Evolutionary conservation across 2,329 filamentous ascomycete genomes (phyloP).

Genomic region (Aspergillus hortae): DNA sequence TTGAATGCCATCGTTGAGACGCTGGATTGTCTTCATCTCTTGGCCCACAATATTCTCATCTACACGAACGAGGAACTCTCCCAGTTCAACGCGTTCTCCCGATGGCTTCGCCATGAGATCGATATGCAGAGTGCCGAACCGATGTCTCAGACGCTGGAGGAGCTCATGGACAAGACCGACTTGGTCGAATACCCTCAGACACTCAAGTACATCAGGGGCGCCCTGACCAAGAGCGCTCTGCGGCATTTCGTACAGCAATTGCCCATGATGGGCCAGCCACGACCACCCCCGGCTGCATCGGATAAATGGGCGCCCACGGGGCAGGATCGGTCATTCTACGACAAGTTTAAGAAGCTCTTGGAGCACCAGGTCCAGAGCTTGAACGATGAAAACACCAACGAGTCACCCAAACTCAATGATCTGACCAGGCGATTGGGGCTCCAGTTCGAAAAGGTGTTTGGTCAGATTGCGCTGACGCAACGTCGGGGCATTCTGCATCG

Average conservation of each 20-base stretch:
- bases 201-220: constrained; percentile 71
- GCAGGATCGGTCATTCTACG: constrained; percentile 41
- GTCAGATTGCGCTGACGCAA: constrained; percentile 66
- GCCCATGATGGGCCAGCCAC: constrained; percentile 30
- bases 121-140: constrained; percentile 68
- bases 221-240: constrained; percentile 64
- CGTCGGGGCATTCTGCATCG: constrained; percentile 66
- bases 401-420: constrained; percentile 61
- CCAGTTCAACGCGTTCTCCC: constrained; percentile 73
- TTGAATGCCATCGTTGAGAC: constrained; percentile 63
- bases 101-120: constrained; percentile 80
- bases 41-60: constrained; percentile 69
- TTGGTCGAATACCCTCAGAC: constrained; percentile 70
- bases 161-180: constrained; percentile 73
- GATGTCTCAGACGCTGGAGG: constrained; percentile 57
- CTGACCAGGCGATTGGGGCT: constrained; percentile 57
- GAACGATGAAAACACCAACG: constrained; percentile 47
- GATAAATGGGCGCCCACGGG: constrained; percentile 40
- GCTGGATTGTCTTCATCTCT: constrained; percentile 69
- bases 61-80: constrained; percentile 72
- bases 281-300: constrained; percentile 36
- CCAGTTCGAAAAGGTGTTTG: constrained; percentile 61
- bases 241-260: constrained; percentile 51
- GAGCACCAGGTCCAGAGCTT: constrained; percentile 48
- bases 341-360: constrained; percentile 50